Percentiles rank a stretch among this genome's conserved stretches.
Conservation (phyloP, 148 eudicot genomes). For the Cornus suecica region DNA sequence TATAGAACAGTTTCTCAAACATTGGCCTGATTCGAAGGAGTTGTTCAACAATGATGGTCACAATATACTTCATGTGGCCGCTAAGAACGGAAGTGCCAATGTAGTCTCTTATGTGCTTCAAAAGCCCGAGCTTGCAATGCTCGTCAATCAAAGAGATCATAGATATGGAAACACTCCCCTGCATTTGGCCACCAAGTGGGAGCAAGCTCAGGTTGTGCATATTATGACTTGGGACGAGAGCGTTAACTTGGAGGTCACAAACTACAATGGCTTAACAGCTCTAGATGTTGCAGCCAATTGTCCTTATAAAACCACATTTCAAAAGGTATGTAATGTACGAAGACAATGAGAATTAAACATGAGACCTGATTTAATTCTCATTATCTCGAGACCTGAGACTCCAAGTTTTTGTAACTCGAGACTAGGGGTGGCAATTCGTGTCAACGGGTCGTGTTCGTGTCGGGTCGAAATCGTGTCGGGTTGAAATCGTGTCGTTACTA, state of each 20-base stretch:
- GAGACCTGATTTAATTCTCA: too few relatives aligned
- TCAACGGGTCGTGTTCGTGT: too few relatives aligned
- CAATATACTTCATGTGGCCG: slow-evolving; percentile 19
- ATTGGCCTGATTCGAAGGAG: slow-evolving; percentile 6
- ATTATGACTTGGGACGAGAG: slow-evolving; percentile 27
- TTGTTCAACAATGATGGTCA: neutral
- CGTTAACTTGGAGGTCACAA: slow-evolving; percentile 10
- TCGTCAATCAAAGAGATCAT: slow-evolving; percentile 18
- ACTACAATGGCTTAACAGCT: slow-evolving; percentile 14
- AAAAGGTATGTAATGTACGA: slow-evolving; percentile 2
- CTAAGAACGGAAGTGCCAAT: slow-evolving; percentile 9
- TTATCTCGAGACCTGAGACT: too few relatives aligned
- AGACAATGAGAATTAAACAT: too few relatives aligned
- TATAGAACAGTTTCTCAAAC: neutral
- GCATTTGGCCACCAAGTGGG: slow-evolving; percentile 23
- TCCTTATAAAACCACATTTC: slow-evolving; percentile 8
- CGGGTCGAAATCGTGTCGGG: too few relatives aligned
- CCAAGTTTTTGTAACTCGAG: too few relatives aligned
- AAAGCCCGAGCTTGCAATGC: neutral
- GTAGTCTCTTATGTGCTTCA: slow-evolving; percentile 12
- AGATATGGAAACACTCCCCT: slow-evolving; percentile 21
- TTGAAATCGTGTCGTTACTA: too few relatives aligned
- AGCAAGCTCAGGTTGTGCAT: slow-evolving; percentile 18
- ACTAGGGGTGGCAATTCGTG: too few relatives aligned
- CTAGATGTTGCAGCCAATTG: slow-evolving; percentile 13